phyloP scores from a whole-genome alignment of 345 rosid genomes.

The Ceriops decandra region DNA sequence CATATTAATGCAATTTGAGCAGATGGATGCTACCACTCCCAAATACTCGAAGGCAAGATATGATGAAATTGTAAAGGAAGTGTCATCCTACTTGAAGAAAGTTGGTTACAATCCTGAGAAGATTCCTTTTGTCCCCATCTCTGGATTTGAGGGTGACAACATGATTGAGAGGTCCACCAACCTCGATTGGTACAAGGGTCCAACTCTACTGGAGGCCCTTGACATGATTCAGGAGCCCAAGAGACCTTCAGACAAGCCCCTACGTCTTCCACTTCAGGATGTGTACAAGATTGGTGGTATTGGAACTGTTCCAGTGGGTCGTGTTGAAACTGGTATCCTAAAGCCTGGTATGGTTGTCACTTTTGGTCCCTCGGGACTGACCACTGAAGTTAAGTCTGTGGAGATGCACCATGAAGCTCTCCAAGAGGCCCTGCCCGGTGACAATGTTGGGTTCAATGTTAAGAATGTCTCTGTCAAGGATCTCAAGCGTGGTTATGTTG shows the following conservation, averaged over 20 bases:
- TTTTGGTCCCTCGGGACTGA: conserved; percentile 67
- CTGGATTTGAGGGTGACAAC: conserved; percentile 24
- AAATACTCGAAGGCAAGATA: conserved; percentile 20
- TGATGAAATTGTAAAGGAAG: conserved; percentile 22
- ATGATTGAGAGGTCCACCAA: conserved; percentile 29
- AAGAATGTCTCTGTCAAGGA: conserved; percentile 88
- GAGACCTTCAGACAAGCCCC: conserved; percentile 30
- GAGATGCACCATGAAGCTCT: conserved; percentile 96
- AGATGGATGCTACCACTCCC: conserved; percentile 23
- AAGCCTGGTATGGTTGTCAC: conserved; percentile 85
- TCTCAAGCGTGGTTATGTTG: conserved; percentile 75
- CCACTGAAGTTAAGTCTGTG: conserved; percentile 85
- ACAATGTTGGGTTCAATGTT: conserved; percentile 77
- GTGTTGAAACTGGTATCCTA: conserved; percentile 58
- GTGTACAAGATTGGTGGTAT: conserved; percentile 20
- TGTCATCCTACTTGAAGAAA: conserved; percentile 20
- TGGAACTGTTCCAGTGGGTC: conserved; percentile 17
- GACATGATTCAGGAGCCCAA: conserved; percentile 25
- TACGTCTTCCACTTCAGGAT: conserved; percentile 29
- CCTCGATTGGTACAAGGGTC: conserved; percentile 30
- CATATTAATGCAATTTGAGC: not conserved
- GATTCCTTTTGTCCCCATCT: conserved; percentile 16
- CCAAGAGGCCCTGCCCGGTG: conserved; percentile 72
- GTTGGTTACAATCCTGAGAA: conserved; percentile 20
- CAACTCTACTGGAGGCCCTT: conserved; percentile 24